phyloP scores from a whole-genome alignment of 1,284 basidiomycete species.

The Gymnopus androsaceus region DNA sequence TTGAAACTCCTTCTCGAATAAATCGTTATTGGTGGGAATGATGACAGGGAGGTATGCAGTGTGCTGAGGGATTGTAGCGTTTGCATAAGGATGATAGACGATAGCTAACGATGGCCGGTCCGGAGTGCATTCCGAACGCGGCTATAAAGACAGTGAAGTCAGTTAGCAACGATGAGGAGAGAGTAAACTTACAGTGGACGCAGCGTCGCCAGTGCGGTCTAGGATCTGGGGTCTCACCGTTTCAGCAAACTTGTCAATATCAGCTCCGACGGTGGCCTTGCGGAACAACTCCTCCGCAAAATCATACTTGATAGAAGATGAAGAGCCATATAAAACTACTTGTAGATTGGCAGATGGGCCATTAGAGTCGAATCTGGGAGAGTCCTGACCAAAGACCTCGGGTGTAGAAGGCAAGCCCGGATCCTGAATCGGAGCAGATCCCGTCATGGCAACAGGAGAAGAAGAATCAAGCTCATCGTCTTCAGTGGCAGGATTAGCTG shows the following conservation, averaged over 20 bases:
- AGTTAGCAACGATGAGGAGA: conserved; percentile 33
- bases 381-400: conserved; percentile 38
- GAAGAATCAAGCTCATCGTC: conserved; percentile 18
- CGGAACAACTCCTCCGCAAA: conserved; percentile 56
- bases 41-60: conserved; percentile 63
- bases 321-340: conserved; percentile 62
- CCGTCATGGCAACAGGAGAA: conserved; percentile 13
- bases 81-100: conserved; percentile 57
- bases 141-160: conserved; percentile 48
- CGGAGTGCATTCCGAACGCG: conserved; percentile 37
- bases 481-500: too few species aligned
- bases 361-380: conserved; percentile 25
- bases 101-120: conserved; percentile 62
- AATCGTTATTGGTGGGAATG: conserved; percentile 32
- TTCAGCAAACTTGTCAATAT: not conserved
- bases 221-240: conserved; percentile 37
- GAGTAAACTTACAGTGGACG: conserved; percentile 45
- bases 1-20: conserved; percentile 41
- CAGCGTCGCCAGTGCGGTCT: conserved; percentile 51
- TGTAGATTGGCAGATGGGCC: conserved; percentile 44
- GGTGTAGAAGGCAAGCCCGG: conserved; percentile 39
- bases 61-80: conserved; percentile 49
- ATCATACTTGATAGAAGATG: conserved; percentile 56
- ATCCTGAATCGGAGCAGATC: conserved; percentile 26
- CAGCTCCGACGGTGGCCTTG: conserved; percentile 24